Evolutionary conservation across 2,329 filamentous ascomycete genomes (phyloP), one percentile per base, ranked within the genome.

Genomic region (Allantophomopsis lycopodina): DNA sequence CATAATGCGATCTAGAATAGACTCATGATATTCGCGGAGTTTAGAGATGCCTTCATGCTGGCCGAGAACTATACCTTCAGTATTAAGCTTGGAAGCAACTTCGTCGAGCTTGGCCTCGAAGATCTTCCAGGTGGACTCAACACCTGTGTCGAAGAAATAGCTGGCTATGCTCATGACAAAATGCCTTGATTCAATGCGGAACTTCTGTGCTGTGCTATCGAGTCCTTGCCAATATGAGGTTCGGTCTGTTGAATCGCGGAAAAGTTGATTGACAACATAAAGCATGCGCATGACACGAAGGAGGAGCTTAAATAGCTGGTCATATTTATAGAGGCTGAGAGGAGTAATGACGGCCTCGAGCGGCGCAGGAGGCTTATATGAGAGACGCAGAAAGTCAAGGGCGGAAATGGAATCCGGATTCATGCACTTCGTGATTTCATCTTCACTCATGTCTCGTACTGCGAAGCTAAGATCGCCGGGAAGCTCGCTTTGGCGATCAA

Each of bases 371-470:
- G 87, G 70, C 32, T 80, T 83, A 60, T 95, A 96, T 35, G 87
- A 82, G 7, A 98, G 64, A 2, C 85, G 76, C 13, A 98, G 66
- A 52, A 98, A 96, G 58, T 96, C 91, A n/a, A 96, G 67, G 0
- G 91, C 91, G 54, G 89, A 79, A 14, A 96, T 69, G 0, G 80
- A 82, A 53, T 84, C 73, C 0, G 86, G 79, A 50, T 96, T 75
- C 68, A 93, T 79, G 57, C 87, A 89, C 45, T 72, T 77, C 39
- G 86, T 75, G 36, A 94, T 83, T 49, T 95, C 87, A 36, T 80
- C 78, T 7, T 76, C 68, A 0, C 78, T 71, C 45, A 96, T 68
- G 48, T 89, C 80, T 31, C 91, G 81, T 17, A 98, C 81, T 0
- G 84, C 76, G 55, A 98, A 96, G 56, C 78, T 84, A 21, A 88